Base-by-base conservation (phyloP, 2,329 filamentous ascomycete species). In the Metarhizium brunneum region DNA sequence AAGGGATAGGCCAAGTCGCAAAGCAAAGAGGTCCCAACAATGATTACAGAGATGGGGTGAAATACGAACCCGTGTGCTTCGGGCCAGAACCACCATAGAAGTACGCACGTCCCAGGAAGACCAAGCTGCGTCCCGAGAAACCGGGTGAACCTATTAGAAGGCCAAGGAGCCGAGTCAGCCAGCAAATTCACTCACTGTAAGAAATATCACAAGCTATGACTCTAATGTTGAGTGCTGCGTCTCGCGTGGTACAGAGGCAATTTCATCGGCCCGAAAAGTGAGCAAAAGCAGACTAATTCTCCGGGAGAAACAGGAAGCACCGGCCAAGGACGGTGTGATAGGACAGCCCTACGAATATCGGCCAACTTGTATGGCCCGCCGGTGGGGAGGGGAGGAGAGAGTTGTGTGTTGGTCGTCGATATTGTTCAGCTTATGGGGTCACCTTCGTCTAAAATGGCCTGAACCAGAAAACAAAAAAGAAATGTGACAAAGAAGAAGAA, bases 51-150 rank as follows among this genome's bases (percentile, higher is more conserved):
- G 4, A 76, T 63, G 0, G 73, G 75, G 36, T 71, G 71, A 51
- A 70, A 65, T 35, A 76, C 71, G 61, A 77, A 80, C 11, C 69
- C 71, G 60, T 80, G 74, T 1, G 76, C 73, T 55, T 79, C 77
- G 3, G 75, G 76, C 77, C 77, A 79, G 59, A 71, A 71, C 66
- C 72, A 76, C 75, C 75, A 78, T n/a, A 75, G 63, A 47, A 76
- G 59, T 8, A 64, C 63, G 53, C 72, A 73, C 47, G 66, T 67
- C 11, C 70, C 55, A 5, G 71, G 66, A 18, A 78, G 64, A 2
- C 76, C 75, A 56, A 71, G 63, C 8, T 76, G 53, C 1, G 74
- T 72, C 4, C 76, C 76, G 2, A 73, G 55, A 13, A 71, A 68
- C 52, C 77, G 71, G 36, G 69, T 72, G 35, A 73, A 66, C 75